phyloP scores from a whole-genome alignment of 2,329 filamentous ascomycete genomes.

The Domatiomyces catenatus region DNA sequence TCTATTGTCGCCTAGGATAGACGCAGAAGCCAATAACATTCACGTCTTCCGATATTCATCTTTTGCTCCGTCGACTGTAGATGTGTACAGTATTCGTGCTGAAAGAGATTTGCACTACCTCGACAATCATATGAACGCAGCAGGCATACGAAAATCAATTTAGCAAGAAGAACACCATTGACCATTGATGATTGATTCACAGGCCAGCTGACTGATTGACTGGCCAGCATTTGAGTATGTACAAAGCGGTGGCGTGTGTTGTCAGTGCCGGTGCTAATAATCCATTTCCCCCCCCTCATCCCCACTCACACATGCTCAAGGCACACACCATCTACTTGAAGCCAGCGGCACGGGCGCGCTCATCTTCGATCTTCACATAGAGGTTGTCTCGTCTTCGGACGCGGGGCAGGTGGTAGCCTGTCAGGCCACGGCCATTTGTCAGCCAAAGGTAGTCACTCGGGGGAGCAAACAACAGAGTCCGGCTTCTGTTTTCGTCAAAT shows the following conservation, averaged over 20 bases:
- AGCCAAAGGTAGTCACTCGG: not conserved
- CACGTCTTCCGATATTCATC: not conserved
- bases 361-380: constrained; percentile 49
- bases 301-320: not conserved
- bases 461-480: not conserved
- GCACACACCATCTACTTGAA: constrained; percentile 1
- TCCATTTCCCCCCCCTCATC: not conserved
- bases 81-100: no score
- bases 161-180: not conserved
- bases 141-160: no score
- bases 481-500: constrained; percentile 1
- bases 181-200: not conserved
- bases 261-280: not conserved
- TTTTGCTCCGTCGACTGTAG: not conserved
- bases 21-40: not conserved
- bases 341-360: constrained; percentile 32
- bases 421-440: not conserved
- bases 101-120: no score
- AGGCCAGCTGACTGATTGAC: not conserved
- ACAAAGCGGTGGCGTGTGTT: not conserved
- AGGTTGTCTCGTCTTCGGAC: constrained; percentile 48
- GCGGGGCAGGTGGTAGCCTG: constrained; percentile 47
- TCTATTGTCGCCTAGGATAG: no score
- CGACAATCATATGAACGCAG: no score
- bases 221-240: not conserved